phyloP scores from a whole-genome alignment of 805 yeast genomes.

The Dipodascus albidus region DNA sequence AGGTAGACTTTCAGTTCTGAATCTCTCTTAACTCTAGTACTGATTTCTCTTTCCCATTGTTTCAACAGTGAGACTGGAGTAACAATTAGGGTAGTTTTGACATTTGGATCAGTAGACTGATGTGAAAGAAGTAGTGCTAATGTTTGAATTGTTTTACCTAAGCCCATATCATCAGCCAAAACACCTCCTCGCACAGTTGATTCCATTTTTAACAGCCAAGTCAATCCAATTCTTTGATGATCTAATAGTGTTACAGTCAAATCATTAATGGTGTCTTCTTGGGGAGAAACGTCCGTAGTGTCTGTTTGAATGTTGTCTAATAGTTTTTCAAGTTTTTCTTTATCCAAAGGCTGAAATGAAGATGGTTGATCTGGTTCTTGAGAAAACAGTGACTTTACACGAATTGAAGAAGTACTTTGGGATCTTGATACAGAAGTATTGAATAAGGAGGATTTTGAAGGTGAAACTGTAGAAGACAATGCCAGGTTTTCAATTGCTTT shows the following conservation, averaged over 20 bases:
- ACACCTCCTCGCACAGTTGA: conserved; percentile 41
- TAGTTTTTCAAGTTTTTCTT: conserved; percentile 26
- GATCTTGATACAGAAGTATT: neutral
- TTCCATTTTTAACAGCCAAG: conserved; percentile 72
- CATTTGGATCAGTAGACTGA: conserved; percentile 11
- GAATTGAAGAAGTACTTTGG: neutral
- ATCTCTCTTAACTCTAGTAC: conserved; percentile 42
- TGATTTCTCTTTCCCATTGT: conserved; percentile 77
- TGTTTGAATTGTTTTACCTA: conserved; percentile 67
- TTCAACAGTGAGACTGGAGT: conserved; percentile 82
- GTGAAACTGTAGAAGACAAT: neutral
- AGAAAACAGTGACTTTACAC: neutral
- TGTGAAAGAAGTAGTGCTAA: conserved; percentile 42
- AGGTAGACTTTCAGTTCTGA: conserved; percentile 38
- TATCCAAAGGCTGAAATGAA: conserved; percentile 7
- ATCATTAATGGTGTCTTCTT: conserved; percentile 21
- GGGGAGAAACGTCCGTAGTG: conserved; percentile 42
- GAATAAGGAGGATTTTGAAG: neutral
- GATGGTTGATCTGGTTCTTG: neutral
- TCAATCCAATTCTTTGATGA: conserved; percentile 78
- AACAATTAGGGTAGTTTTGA: conserved; percentile 53
- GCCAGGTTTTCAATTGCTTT: neutral
- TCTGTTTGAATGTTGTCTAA: conserved; percentile 43
- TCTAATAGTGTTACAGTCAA: conserved; percentile 43
- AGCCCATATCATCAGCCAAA: conserved; percentile 75